A percentile compares a stretch with the other conserved stretches of the same genome.
Evolutionary conservation across 148 eudicot genomes (phyloP).

Genomic region (Camellia sinensis): DNA sequence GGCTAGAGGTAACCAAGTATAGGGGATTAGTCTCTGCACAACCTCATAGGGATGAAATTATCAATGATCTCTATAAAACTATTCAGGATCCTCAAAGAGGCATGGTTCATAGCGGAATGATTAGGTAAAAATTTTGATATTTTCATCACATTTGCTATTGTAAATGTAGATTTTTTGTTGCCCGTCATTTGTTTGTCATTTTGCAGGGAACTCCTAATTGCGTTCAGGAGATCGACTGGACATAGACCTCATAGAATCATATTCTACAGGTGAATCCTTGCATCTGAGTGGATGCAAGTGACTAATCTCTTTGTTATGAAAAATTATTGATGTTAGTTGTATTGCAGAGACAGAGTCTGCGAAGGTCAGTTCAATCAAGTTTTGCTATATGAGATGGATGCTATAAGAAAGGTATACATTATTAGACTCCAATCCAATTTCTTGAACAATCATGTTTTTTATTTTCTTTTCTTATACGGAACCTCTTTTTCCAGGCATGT

Average conservation of each 20-base stretch:
- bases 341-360: constrained; percentile 81
- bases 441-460: background rate
- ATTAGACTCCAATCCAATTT: too few relatives aligned
- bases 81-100: constrained; percentile 44
- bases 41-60: constrained; percentile 59
- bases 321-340: background rate
- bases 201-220: constrained; percentile 56
- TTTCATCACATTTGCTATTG: background rate
- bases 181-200: background rate
- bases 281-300: background rate
- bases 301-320: background rate
- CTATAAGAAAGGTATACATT: constrained; percentile 61
- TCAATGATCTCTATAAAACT: constrained; percentile 51
- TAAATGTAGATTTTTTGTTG: too few relatives aligned
- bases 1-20: constrained; percentile 78
- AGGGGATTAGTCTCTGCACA: constrained; percentile 74
- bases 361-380: constrained; percentile 86
- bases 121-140: constrained; percentile 35
- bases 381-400: constrained; percentile 67
- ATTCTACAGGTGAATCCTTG: constrained; percentile 61
- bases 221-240: constrained; percentile 33
- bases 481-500: constrained; percentile 56
- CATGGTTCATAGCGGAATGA: constrained; percentile 53
- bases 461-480: background rate
- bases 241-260: constrained; percentile 60